These are phyloP conservation scores for Imleria badia DNA, from an alignment of 768 basidiomycete genomes.

Conservation along the genomic window DNA sequence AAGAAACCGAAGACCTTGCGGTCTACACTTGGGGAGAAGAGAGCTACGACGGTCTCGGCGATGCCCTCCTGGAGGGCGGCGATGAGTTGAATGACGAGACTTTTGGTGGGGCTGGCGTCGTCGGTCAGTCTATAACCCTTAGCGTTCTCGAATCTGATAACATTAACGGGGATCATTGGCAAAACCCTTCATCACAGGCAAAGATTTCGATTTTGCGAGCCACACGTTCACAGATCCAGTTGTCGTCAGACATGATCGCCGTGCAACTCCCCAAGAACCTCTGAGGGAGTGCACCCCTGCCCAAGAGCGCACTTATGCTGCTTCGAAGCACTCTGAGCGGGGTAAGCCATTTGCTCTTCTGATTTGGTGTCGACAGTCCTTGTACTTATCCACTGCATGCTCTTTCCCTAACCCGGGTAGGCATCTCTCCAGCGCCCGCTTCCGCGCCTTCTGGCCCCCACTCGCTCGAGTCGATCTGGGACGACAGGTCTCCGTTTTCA, in stretches of 20 bases:
- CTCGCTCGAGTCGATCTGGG: slow-evolving; percentile 77
- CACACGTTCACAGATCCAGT: slow-evolving; percentile 34
- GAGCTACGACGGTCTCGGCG: slow-evolving; percentile 85
- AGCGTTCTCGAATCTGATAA: slow-evolving; percentile 13
- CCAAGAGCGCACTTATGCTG: slow-evolving; percentile 21
- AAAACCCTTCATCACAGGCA: slow-evolving; percentile 49
- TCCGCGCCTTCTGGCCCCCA: slow-evolving; percentile 25
- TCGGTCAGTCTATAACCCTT: slow-evolving; percentile 58
- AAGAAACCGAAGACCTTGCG: slow-evolving; percentile 77
- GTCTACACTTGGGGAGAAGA: slow-evolving; percentile 94
- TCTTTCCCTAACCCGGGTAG: slow-evolving; percentile 17
- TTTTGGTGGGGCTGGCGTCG: slow-evolving; percentile 68
- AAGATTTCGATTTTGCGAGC: slow-evolving; percentile 86
- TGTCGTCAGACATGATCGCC: slow-evolving; percentile 14
- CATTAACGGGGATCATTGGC: slow-evolving; percentile 4
- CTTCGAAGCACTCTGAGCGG: slow-evolving; percentile 25
- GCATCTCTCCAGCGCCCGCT: slow-evolving; percentile 38
- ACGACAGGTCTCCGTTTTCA: slow-evolving; percentile 76
- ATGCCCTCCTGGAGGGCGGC: slow-evolving; percentile 82
- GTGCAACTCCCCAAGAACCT: slow-evolving; percentile 22
- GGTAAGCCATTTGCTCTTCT: slow-evolving; percentile 25
- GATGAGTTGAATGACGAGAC: slow-evolving; percentile 98
- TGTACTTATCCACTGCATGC: slow-evolving; percentile 12
- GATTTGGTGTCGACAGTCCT: neutral
- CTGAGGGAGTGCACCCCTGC: slow-evolving; percentile 29